A percentile compares a stretch with the other conserved stretches of the same genome.
Conservation (phyloP, 2,329 filamentous ascomycete species). For the Cordyceps fumosorosea region DNA sequence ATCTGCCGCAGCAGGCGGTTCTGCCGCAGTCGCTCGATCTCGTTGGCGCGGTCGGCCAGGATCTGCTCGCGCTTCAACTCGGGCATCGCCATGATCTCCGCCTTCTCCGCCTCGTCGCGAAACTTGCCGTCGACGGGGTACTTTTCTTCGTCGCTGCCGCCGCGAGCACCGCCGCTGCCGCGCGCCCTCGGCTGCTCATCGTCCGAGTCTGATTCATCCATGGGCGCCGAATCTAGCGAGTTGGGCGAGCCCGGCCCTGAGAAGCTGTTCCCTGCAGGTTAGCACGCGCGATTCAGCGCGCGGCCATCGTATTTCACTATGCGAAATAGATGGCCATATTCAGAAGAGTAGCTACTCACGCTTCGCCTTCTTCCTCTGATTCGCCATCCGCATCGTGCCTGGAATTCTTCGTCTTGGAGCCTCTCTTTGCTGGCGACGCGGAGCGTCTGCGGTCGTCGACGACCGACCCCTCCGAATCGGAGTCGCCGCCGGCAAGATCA, state of each 20-base stretch:
- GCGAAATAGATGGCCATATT: neutral
- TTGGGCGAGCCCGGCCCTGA: constrained; percentile 62
- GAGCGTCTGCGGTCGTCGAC: constrained; percentile 45
- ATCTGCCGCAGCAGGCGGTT: constrained; percentile 75
- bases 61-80: constrained; percentile 89
- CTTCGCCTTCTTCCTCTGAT: constrained; percentile 58
- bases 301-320: neutral
- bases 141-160: constrained; percentile 52
- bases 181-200: constrained; percentile 39
- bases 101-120: constrained; percentile 65
- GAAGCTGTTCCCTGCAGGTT: constrained; percentile 45
- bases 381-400: constrained; percentile 36
- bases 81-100: constrained; percentile 74
- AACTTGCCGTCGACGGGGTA: constrained; percentile 89
- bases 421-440: constrained; percentile 37
- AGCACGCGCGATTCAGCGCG: constrained; percentile 4
- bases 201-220: constrained; percentile 78
- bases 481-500: constrained; percentile 77
- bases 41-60: constrained; percentile 77
- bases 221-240: constrained; percentile 75
- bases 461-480: constrained; percentile 51
- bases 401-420: constrained; percentile 36
- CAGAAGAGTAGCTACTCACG: constrained; percentile 26
- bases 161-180: constrained; percentile 26
- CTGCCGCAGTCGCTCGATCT: constrained; percentile 76